Base-by-base conservation (phyloP, 140 eudicot species). In the Oenanthe javanica region DNA sequence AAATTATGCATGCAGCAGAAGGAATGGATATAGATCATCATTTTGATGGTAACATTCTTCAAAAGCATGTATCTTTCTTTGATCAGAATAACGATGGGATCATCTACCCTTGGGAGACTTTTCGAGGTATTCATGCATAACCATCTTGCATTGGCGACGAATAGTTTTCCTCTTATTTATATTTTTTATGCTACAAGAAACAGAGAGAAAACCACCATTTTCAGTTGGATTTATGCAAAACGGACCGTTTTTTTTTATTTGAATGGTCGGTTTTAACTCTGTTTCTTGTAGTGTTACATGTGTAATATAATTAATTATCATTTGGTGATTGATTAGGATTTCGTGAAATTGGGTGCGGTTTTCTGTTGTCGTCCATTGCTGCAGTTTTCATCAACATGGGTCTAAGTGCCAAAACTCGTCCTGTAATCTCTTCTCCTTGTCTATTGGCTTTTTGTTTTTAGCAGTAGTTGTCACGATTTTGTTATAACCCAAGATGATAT, bases 1-100 rank as follows among this genome's bases (percentile, higher is more conserved):
- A 3, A 40, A 38, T 2, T 6, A 1, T 70, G 21, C n/a, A 45
- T 61, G 84, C 48, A 64, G 83, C 87, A 90, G 77, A 25, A 74
- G 57, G 21, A n/a, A 72, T 80, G 47, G 88, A 80, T 6, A 77
- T 48, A 3, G 82, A 84, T 49, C 77, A 90, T 69, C 75, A 69
- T 61, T 36, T n/a, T 1, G 73, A 67, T 3, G 46, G 73, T 47
- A 90, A 82, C 63, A 86, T 81, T 45, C 79, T 94, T 16, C 86
- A 79, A 9, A 94, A 94, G 72, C 98, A 94, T 79, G 96, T 86
- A 1, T 71, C 79, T 84, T 92, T 94, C 89, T 94, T 94, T 45
- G 98, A 94, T 83, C 87, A 86, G 52, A 94, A 94, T 86, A 86
- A 94, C 0, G 98, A 94, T 75, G 98, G 98, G 4, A 81, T 94